A percentile compares a stretch with the other conserved stretches of the same genome.
phyloP scores from a whole-genome alignment of 2,329 filamentous ascomycete genomes.

The Cladophialophora immunda region DNA sequence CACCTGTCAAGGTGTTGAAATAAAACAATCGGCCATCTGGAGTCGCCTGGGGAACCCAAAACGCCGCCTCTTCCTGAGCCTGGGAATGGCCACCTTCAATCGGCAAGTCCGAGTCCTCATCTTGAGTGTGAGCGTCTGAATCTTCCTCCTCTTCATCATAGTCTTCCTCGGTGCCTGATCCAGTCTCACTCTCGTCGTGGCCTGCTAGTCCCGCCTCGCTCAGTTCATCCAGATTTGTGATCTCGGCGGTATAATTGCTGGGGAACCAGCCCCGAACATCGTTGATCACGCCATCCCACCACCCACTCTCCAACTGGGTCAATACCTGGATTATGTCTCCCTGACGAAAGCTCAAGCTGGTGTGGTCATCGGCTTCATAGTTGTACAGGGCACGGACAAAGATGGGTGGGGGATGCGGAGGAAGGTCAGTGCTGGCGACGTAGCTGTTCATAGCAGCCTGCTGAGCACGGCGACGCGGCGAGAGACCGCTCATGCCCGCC shows the following conservation, averaged over 20 bases:
- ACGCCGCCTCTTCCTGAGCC: constrained; percentile 87
- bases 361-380: constrained; percentile 96
- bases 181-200: constrained; percentile 62
- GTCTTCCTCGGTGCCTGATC: constrained; percentile 65
- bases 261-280: constrained; percentile 98
- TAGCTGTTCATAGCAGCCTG: constrained; percentile 59
- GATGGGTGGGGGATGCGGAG: constrained; percentile 61
- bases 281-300: constrained; percentile 99
- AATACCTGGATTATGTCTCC: constrained; percentile 99
- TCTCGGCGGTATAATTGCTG: constrained; percentile 95
- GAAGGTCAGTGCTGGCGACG: constrained; percentile 54
- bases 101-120: constrained; percentile 67
- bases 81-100: constrained; percentile 71
- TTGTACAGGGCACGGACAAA: constrained; percentile 97
- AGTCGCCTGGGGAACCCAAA: constrained; percentile 98
- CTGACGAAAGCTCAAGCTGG: constrained; percentile 94
- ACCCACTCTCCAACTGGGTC: constrained; percentile 95
- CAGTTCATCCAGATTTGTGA: constrained; percentile 75
- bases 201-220: constrained; percentile 46
- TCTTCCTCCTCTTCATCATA: constrained; percentile 72
- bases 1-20: constrained; percentile 96
- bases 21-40: constrained; percentile 93
- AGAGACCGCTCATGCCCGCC: constrained; percentile 36
- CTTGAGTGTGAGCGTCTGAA: constrained; percentile 72
- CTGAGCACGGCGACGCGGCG: constrained; percentile 41